Percentiles rank a stretch among this genome's conserved stretches.
Conservation (phyloP, 1,284 basidiomycete genomes). For the Rhodotorula glutinis region DNA sequence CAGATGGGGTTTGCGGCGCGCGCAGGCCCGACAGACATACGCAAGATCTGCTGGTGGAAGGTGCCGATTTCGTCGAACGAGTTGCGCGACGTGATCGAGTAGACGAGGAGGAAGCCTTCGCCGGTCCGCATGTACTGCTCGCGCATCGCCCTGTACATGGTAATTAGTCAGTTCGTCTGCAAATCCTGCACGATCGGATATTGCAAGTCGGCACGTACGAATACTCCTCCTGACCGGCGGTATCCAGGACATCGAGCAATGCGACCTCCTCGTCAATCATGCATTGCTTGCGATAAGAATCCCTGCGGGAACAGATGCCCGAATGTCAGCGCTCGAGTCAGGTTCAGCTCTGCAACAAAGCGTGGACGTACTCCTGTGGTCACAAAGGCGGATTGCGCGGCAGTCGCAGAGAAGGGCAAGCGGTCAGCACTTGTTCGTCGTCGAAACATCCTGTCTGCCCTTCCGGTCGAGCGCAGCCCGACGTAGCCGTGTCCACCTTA, state of each 20-base stretch:
- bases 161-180: not conserved
- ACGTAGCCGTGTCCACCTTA: too few relatives aligned
- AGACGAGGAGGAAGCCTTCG: conserved; percentile 97
- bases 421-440: not conserved
- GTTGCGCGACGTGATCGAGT: conserved; percentile 96
- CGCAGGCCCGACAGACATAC: conserved; percentile 49
- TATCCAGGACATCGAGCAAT: conserved; percentile 94
- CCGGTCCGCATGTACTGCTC: conserved; percentile 98
- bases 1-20: too few relatives aligned
- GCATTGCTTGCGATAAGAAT: conserved; percentile 93
- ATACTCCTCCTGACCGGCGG: conserved; percentile 98
- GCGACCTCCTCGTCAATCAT: conserved; percentile 98
- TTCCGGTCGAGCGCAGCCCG: too few relatives aligned
- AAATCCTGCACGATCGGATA: too few relatives aligned
- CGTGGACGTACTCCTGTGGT: conserved; percentile 17
- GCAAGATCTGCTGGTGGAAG: conserved; percentile 95
- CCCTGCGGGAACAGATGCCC: conserved; percentile 46
- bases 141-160: conserved; percentile 74
- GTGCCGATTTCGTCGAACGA: conserved; percentile 95
- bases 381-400: not conserved
- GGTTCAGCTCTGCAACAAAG: not conserved
- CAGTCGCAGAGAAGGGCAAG: too few relatives aligned
- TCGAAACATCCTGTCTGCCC: not conserved
- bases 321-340: not conserved
- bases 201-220: conserved; percentile 59